These are phyloP conservation scores for Suhomyces xylopsoci DNA, from an alignment of 805 yeast species.

Conservation along the genomic window DNA sequence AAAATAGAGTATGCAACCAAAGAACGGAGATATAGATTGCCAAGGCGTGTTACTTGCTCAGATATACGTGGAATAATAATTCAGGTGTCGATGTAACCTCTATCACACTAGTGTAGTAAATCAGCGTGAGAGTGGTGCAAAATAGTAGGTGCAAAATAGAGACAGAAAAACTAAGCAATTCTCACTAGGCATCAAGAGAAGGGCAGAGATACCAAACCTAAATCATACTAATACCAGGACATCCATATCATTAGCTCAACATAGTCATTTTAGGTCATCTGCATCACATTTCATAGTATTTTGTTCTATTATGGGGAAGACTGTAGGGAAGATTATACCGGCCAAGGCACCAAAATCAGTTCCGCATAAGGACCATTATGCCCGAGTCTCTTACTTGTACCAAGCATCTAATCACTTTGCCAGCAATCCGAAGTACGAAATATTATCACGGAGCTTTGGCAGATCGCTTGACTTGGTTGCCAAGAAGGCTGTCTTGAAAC, in stretches of 20 bases:
- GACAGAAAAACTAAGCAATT: background rate
- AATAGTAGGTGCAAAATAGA: background rate
- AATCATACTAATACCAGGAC: background rate
- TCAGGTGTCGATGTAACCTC: background rate
- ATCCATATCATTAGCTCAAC: too few species aligned
- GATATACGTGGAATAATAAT: background rate
- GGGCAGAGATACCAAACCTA: background rate
- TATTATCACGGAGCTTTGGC: constrained; percentile 55
- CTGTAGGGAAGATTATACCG: background rate
- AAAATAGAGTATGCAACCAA: background rate
- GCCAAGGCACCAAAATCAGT: constrained; percentile 34
- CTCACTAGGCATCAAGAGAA: background rate
- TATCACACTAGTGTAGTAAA: background rate
- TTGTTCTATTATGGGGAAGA: background rate
- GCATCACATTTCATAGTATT: too few species aligned
- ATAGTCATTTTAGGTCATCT: background rate
- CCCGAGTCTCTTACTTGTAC: constrained; percentile 56
- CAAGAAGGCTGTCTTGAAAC: constrained; percentile 62
- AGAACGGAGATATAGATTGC: background rate
- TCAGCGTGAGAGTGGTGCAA: background rate
- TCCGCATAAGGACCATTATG: constrained; percentile 57
- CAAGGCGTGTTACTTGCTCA: background rate
- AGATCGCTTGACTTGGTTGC: constrained; percentile 58
- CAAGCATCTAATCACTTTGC: constrained; percentile 49
- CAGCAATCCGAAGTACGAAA: constrained; percentile 23